Base-by-base conservation (phyloP, 1,284 basidiomycete genomes). In the Sanghuangporus sanghuang region DNA sequence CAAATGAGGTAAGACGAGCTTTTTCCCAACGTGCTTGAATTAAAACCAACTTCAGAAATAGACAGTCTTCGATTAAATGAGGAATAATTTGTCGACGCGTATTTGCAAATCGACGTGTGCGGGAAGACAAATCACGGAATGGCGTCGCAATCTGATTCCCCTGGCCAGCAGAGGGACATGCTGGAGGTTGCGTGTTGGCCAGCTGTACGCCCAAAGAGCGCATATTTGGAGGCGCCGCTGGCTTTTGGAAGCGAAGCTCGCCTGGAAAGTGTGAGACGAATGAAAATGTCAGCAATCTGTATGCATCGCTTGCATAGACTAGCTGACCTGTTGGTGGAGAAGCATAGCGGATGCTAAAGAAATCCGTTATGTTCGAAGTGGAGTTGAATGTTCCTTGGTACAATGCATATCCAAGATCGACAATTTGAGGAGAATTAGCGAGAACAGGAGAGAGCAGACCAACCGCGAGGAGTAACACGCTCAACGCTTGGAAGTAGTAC, bases 341-440 rank as follows among this genome's bases (percentile, higher is more conserved):
- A 32, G 79, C 78, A 67, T 75, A 80, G 52, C 78, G 72, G n/a
- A 80, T 72, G 6, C 77, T 76, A 18, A 78, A 68, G 65, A 78
- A 80, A 44, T 73, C 66, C 0, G 75, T 75, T 38, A 75, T 73
- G 42, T 70, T 69, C 14, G 73, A 72, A 0, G 68, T 69, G n/a
- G 74, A 61, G 38, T 76, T 70, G 44, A 73, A 57, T 11, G 65
- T 64, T 6, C 70, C 78, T 71, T 73, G 73, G 66, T 78, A 81
- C 55, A 67, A 69, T 0, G 77, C 74, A 66, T 79, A 78, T 3
- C 77, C 78, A 14, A 80, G 69, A 65, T 80, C 73, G 9, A 80
- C 74, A 8, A 76, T 62, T 21, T 67, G 68, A 7, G 52, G 35
- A 18, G 64, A 65, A 23, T 35, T 44, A 4, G 54, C 60, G 11